Base-by-base conservation (phyloP, 768 basidiomycete genomes). In the Mycena sanguinolenta region DNA sequence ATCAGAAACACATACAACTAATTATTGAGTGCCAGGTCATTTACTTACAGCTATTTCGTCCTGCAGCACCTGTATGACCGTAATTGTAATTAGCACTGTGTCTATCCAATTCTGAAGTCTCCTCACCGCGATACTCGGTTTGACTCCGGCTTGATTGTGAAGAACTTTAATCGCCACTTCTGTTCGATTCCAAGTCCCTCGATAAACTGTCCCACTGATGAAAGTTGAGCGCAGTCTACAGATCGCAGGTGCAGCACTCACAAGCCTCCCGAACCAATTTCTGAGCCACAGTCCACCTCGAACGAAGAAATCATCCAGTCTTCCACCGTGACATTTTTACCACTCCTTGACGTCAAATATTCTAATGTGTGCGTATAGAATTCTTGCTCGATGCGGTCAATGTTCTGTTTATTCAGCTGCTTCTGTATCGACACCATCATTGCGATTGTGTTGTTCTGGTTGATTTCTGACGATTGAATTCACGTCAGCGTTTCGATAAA, bases 181-280 rank as follows among this genome's bases (percentile, higher is more conserved):
- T 10, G 65, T 66, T 13, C 65, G 55, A 36, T 66, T 66, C 65
- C 65, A 66, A 3, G 57, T 59, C 25, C 65, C 65, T 6, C 19
- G 58, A 36, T 61, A 67, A 7, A 67, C 66, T 1, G 27, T 53
- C 53, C 66, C 65, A 52, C 65, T 59, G 49, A 42, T 39, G 36
- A n/a, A 25, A 9, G 12, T 28, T 42, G 27, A 19, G 23, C 2
- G 50, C 21, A 6, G 25, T 21, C 17, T 1, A 38, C 21, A 10
- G 25, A 28, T 17, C 3, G 16, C 39, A 39, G 39, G 3, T 12
- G 25, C 13, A 52, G 0, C 3, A 58, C 72, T 57, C 50, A 73
- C 72, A 71, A 74, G 23, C 73, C 73, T n/a, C 73, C 73, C 17
- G 49, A 36, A 12, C 73, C 73, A 17, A 74, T 74, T 57, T 66